A percentile compares a stretch with the other conserved stretches of the same genome.
phyloP scores from a whole-genome alignment of 106 monocot genomes.

The Alisma plantagoaquatica region DNA sequence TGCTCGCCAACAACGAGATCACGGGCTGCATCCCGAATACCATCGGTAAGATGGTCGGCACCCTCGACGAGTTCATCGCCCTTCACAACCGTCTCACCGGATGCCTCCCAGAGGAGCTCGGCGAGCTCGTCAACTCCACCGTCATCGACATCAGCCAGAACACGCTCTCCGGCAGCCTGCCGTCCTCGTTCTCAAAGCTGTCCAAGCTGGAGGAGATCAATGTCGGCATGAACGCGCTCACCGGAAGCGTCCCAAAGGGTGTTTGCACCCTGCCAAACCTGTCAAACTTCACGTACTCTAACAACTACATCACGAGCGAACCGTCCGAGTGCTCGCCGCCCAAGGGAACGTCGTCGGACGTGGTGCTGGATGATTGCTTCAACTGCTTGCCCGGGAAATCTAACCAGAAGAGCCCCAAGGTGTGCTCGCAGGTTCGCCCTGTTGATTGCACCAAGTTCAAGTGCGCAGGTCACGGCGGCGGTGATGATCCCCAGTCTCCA shows the following conservation, averaged over 20 bases:
- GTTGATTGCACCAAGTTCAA: slow-evolving; percentile 13
- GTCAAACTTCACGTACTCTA: slow-evolving; percentile 17
- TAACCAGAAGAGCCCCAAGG: slow-evolving; percentile 7
- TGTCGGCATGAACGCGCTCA: slow-evolving; percentile 8
- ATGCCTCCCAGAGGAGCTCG: slow-evolving; percentile 20
- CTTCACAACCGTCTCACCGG: slow-evolving; percentile 12
- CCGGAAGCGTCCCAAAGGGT: slow-evolving; percentile 5
- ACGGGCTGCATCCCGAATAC: slow-evolving; percentile 15
- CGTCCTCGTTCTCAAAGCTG: slow-evolving; percentile 6
- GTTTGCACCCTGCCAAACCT: slow-evolving; percentile 12
- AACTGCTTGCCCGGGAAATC: slow-evolving; percentile 19
- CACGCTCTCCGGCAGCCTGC: slow-evolving; percentile 6
- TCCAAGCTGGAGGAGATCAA: slow-evolving; percentile 7
- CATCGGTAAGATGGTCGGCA: slow-evolving; percentile 14
- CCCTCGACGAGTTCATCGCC: slow-evolving; percentile 15
- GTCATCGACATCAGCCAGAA: slow-evolving; percentile 16
- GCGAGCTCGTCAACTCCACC: slow-evolving; percentile 1
- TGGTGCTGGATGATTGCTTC: slow-evolving; percentile 8
- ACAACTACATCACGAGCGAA: slow-evolving; percentile 22
- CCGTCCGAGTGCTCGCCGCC: slow-evolving; percentile 2
- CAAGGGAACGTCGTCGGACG: background rate
- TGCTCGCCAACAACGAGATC: slow-evolving; percentile 19
- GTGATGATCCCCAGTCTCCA: no score
- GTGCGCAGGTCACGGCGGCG: slow-evolving; percentile 4
- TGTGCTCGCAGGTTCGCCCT: slow-evolving; percentile 9